A percentile compares a stretch with the other conserved stretches of the same genome.
Evolutionary conservation across 1,284 basidiomycete species (phyloP).

Genomic region (Ustilago cynodontis): DNA sequence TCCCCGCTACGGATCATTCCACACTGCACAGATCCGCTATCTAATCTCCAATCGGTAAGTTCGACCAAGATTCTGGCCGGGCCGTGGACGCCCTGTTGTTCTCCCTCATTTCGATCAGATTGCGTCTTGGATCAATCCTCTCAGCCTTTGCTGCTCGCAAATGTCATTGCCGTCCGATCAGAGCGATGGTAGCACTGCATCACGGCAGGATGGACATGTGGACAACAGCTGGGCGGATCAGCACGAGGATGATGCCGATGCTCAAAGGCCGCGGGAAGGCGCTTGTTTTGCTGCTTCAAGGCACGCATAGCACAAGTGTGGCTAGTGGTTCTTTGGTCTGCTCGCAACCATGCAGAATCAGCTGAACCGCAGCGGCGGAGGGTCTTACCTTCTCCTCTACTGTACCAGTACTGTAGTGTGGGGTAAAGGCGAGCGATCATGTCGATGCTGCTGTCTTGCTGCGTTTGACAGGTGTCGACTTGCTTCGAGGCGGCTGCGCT

Average conservation of each 20-base stretch:
- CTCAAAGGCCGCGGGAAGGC: background rate
- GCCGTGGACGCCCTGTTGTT: background rate
- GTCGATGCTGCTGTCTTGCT: constrained; percentile 5
- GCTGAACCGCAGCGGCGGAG: constrained; percentile 8
- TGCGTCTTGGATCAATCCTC: too few relatives aligned
- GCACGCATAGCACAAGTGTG: too few relatives aligned
- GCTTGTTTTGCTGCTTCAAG: too few relatives aligned
- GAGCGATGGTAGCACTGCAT: background rate
- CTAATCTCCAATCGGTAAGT: constrained; percentile 22
- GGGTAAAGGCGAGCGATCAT: constrained; percentile 16
- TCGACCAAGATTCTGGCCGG: background rate
- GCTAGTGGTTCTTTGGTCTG: background rate
- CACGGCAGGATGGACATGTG: constrained; percentile 8
- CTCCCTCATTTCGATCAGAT: background rate
- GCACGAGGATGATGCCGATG: background rate
- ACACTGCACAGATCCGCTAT: background rate
- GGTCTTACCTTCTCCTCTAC: constrained; percentile 13
- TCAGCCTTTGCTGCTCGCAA: background rate
- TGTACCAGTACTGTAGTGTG: constrained; percentile 14
- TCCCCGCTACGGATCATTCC: too few relatives aligned
- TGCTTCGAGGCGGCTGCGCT: background rate
- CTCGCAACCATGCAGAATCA: constrained; percentile 7
- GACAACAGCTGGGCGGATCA: background rate
- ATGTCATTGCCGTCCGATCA: background rate
- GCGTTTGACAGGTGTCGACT: constrained; percentile 8